A percentile compares a stretch with the other conserved stretches of the same genome.
Evolutionary conservation across 116 monocot genomes (phyloP).

Genomic region (Posidonia oceanica): DNA sequence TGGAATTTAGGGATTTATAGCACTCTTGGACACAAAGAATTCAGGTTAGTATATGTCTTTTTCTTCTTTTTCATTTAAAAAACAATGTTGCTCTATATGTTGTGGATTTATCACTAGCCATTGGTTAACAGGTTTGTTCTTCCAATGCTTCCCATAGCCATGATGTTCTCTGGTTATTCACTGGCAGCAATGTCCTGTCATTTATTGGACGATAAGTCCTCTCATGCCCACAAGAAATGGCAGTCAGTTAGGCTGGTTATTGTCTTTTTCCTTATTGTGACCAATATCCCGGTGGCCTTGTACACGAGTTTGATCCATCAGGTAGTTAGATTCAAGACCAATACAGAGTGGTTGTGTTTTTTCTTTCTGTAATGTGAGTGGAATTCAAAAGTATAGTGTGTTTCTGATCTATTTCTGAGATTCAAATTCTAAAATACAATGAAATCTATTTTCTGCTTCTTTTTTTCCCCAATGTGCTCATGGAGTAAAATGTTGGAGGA

Average conservation of each 20-base stretch:
- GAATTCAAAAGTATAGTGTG: no score
- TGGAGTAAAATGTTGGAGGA: background rate
- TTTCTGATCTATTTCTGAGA: no score
- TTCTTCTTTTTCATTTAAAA: background rate
- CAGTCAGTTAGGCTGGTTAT: background rate
- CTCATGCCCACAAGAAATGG: background rate
- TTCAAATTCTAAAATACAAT: no score
- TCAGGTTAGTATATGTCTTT: conserved; percentile 39
- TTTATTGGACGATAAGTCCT: background rate
- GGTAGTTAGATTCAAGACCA: conserved; percentile 21
- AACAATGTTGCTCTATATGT: background rate
- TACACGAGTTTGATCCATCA: conserved; percentile 89
- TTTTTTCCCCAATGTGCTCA: background rate
- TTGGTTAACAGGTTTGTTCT: conserved; percentile 68
- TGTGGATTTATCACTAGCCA: background rate
- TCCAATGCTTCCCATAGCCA: conserved; percentile 81
- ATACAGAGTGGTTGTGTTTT: background rate
- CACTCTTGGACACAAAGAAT: conserved; percentile 94
- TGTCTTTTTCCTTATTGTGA: conserved; percentile 51
- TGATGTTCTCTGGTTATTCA: conserved; percentile 86
- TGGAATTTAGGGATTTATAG: conserved; percentile 87
- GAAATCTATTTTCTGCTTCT: background rate
- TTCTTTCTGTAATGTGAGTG: no score
- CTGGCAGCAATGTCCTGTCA: conserved; percentile 39
- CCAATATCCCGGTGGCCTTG: conserved; percentile 84